These are phyloP conservation scores for Stephania cephalantha DNA, from an alignment of 164 flowering plant genomes.

Conservation along the genomic window DNA sequence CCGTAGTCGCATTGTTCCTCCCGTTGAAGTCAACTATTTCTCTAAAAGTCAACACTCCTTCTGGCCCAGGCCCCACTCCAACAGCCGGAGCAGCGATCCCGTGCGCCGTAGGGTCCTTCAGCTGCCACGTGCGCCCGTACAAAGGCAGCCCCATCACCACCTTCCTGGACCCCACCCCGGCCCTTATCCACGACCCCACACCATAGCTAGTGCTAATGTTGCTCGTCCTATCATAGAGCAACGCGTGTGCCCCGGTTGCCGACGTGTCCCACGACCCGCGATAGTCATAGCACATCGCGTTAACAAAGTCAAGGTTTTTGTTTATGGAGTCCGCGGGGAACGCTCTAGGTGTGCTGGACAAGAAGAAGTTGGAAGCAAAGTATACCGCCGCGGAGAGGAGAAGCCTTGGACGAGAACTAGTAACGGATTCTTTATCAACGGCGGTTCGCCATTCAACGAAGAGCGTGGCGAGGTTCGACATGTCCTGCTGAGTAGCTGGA, in stretches of 20 bases:
- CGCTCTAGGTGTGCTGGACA: neutral
- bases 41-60: conserved; percentile 10
- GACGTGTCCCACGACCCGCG: conserved; percentile 22
- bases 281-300: conserved; percentile 23
- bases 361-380: conserved; percentile 10
- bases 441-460: conserved; percentile 26
- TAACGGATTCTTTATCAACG: conserved; percentile 6
- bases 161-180: conserved; percentile 20
- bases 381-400: conserved; percentile 28
- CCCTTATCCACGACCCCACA: conserved; percentile 20
- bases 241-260: conserved; percentile 28
- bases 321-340: conserved; percentile 15
- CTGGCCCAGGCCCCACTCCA: conserved; percentile 25
- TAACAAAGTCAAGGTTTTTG: conserved; percentile 17
- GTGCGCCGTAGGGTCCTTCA: conserved; percentile 20
- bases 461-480: conserved; percentile 26
- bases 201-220: conserved; percentile 28
- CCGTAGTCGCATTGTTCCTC: conserved; percentile 12
- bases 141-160: conserved; percentile 29
- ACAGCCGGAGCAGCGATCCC: conserved; percentile 35
- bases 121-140: conserved; percentile 30
- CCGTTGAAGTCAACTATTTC: conserved; percentile 16
- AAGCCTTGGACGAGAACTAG: conserved; percentile 3
- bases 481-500: conserved; percentile 18
- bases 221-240: conserved; percentile 26